Conservation (phyloP, 2,329 filamentous ascomycete genomes). For the Cercospora janseana region DNA sequence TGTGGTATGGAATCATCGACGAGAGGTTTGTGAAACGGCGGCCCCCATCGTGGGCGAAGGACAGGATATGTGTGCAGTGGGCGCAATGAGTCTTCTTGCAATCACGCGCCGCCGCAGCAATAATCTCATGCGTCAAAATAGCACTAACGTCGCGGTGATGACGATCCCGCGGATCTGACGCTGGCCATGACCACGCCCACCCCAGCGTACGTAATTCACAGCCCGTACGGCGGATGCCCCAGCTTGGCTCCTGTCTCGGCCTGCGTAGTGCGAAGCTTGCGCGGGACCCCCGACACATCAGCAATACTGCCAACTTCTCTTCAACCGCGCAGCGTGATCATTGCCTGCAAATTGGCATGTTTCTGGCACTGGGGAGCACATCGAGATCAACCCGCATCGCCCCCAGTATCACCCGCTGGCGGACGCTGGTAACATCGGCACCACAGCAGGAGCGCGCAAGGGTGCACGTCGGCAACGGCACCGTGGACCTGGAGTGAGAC, state of each 20-base stretch:
- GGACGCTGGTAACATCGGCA: neutral
- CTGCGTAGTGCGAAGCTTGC: conserved; percentile 2
- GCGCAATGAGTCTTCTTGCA: too few relatives aligned
- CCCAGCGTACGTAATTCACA: conserved; percentile 1
- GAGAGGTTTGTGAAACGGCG: too few relatives aligned
- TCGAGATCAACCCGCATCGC: too few relatives aligned
- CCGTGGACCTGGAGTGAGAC: conserved; percentile 43
- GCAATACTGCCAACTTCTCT: neutral
- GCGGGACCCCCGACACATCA: conserved; percentile 1
- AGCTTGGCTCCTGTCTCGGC: conserved; percentile 5
- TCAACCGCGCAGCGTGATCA: too few relatives aligned
- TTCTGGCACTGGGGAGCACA: too few relatives aligned
- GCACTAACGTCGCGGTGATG: neutral
- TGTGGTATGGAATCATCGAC: too few relatives aligned
- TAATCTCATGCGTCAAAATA: too few relatives aligned
- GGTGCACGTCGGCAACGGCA: conserved; percentile 40
- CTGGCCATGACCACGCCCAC: conserved; percentile 4
- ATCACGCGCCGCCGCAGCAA: too few relatives aligned
- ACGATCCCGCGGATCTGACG: conserved; percentile 2
- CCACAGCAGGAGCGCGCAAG: conserved; percentile 1
- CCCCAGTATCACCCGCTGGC: neutral
- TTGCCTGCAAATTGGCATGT: conserved; percentile 2
- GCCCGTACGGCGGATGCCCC: neutral
- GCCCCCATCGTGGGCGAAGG: neutral
- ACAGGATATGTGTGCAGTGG: too few relatives aligned